These are phyloP conservation scores for Globisporangium cystogenes DNA, from an alignment of 352 stramenopile genomes.

Conservation along the genomic window DNA sequence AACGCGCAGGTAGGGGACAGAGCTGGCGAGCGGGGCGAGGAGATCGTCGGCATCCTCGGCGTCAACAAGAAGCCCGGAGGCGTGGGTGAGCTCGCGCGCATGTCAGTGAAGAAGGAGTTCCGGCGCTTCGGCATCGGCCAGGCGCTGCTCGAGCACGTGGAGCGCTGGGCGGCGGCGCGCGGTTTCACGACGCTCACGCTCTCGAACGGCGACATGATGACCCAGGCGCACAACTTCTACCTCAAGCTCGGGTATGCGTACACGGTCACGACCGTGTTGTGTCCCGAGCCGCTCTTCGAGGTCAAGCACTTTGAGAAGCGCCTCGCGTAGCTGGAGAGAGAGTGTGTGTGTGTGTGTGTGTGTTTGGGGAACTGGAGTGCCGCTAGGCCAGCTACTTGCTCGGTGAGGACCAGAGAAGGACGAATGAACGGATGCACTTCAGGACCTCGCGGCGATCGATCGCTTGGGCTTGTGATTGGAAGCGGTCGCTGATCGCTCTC, in stretches of 20 bases:
- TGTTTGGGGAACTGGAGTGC: too few species aligned
- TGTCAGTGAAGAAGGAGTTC: constrained; percentile 29
- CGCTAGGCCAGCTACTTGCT: too few species aligned
- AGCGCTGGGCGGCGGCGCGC: constrained; percentile 6
- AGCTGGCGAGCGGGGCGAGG: neutral
- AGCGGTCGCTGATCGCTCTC: too few species aligned
- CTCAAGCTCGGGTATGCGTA: constrained; percentile 7
- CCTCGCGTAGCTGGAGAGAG: neutral
- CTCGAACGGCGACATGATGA: constrained; percentile 14
- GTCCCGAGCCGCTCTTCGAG: constrained; percentile 5
- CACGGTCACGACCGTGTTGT: constrained; percentile 3
- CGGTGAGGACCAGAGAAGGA: too few species aligned
- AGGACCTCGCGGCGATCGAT: too few species aligned
- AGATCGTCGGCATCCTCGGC: constrained; percentile 18
- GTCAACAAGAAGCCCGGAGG: constrained; percentile 11
- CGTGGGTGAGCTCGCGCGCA: constrained; percentile 24
- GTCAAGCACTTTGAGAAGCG: constrained; percentile 10
- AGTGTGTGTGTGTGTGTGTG: too few species aligned
- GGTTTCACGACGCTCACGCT: constrained; percentile 9
- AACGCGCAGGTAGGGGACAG: neutral
- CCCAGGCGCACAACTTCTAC: constrained; percentile 11
- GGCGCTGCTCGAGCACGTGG: constrained; percentile 9
- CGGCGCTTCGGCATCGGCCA: constrained; percentile 11
- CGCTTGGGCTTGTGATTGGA: too few species aligned
- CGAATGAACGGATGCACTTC: too few species aligned